Evolutionary conservation across 2,329 filamentous ascomycete genomes (phyloP).

Genomic region (Calonectria leucothoes): DNA sequence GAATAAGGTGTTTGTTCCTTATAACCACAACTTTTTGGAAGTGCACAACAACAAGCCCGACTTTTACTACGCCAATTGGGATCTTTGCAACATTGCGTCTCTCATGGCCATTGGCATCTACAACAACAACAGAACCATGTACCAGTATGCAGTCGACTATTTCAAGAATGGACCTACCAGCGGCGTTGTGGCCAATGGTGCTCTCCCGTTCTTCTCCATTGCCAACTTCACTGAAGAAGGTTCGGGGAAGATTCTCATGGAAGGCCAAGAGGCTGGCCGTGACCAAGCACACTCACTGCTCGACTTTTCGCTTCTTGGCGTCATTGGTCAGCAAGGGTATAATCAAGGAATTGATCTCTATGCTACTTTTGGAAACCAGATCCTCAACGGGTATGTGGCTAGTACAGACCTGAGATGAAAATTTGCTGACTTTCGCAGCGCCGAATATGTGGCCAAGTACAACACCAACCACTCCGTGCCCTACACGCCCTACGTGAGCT

Average conservation of each 20-base stretch:
- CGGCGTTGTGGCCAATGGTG: slow-evolving; percentile 47
- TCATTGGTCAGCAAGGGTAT: slow-evolving; percentile 54
- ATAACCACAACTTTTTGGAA: slow-evolving; percentile 6
- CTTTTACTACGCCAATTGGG: slow-evolving; percentile 21
- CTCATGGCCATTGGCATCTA: slow-evolving; percentile 55
- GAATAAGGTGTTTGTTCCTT: neutral
- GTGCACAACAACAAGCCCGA: slow-evolving; percentile 12
- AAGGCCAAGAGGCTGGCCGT: slow-evolving; percentile 33
- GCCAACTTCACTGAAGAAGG: slow-evolving; percentile 41
- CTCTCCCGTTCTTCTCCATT: slow-evolving; percentile 42
- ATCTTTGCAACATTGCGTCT: slow-evolving; percentile 55
- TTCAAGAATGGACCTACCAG: slow-evolving; percentile 53
- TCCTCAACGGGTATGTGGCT: slow-evolving; percentile 8
- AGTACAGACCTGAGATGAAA: neutral
- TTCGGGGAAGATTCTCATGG: slow-evolving; percentile 42
- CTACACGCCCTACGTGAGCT: slow-evolving; percentile 51
- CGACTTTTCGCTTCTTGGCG: slow-evolving; percentile 52
- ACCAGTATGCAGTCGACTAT: slow-evolving; percentile 51
- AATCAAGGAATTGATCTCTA: slow-evolving; percentile 58
- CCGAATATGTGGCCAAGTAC: slow-evolving; percentile 54
- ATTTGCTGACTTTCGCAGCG: slow-evolving; percentile 31
- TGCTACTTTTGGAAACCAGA: slow-evolving; percentile 18
- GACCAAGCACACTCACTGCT: slow-evolving; percentile 59
- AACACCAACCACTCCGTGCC: slow-evolving; percentile 56
- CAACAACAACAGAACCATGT: slow-evolving; percentile 55